Evolutionary conservation across 2,329 filamentous ascomycete species (phyloP), one percentile per base, ranked within the genome.

Genomic region (Aspergillus bombycis): DNA sequence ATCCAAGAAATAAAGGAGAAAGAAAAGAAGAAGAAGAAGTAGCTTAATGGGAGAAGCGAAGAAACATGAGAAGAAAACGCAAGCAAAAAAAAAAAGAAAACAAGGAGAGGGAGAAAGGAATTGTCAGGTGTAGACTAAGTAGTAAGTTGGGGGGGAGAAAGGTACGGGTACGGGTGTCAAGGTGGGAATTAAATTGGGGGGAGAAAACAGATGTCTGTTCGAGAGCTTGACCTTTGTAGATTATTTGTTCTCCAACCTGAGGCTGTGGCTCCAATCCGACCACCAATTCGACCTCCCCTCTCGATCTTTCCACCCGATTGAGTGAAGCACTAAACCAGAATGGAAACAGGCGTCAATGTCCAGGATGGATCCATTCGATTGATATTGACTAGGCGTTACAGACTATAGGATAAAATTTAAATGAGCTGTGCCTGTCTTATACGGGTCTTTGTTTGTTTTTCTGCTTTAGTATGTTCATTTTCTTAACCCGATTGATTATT

Each of bases 1-100:
- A 62, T 36, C 32, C 48, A 56, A 62, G 41, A 69, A 71, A 57
- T 63, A 70, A 60, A 67, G 67, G 59, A 71, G 73, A 34, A 36
- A 36, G 65, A 64, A 65, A 61, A 58, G 58, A 60, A 64, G 58
- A 64, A 71, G 65, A 63, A 64, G 66, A 68, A 63, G n/a, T 1
- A 41, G 9, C 38, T 41, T 41, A 41, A n/a, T n/a, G 38, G 38
- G 38, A 53, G 14, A 53, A 53, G 34, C 10, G 28, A 53, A 11
- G 16, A 34, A 55, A 38, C 34, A 55, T 38, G 19, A 9, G 28
- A 32, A n/a, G 28, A 32, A 30, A 52, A 52, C 10, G n/a, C 26
- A 11, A 43, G n/a, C 19, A 38, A 30, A 63, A 30, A 50, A 32
- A 21, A 45, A 32, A 30, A 50, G 41, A 30, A 45, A 32, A 32